Evolutionary conservation across 23 red algal species (phyloP), one percentile per base, ranked within the genome.

Genomic region (Rhodosorus marinus): DNA sequence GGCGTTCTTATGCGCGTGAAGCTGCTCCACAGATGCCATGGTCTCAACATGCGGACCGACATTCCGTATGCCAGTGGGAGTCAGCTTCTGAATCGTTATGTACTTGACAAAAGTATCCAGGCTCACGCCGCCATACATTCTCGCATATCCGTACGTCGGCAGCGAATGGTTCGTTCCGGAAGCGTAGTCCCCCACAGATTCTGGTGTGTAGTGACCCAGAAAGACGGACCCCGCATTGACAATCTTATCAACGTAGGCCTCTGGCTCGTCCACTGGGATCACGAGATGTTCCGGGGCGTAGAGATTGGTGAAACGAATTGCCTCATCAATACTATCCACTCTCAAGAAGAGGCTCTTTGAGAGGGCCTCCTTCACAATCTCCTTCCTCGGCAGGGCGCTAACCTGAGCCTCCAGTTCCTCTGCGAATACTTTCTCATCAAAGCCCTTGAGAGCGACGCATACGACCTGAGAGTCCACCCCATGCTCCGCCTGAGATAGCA

Each of bases 401-500:
- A 98, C 56, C 64, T 81, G 80, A 23, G 47, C 46, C 8, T 62
- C 67, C 5, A 98, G 69, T 29, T 71, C 90, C 17, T 27, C 34
- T 36, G 69, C 38, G 8, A 41, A 51, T 20, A 81, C 83, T 17
- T 47, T 29, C 34, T 53, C 62, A n/a, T 61, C 83, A 1, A 92
- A 53, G 3, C 19, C 60, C 6, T 20, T 29, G 5, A 52, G 70
- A n/a, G 55, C 52, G 11, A 76, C 82, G 1, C 81, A 15, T 6
- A 84, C 50, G 46, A 98, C 82, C 26, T 67, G 79, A 26, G 75
- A 49, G 5, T 74, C 90, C 67, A 80, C 55, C 56, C 82, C 90
- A 56, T 98, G 90, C 57, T 98, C 90, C 4, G 90, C 90, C 66
- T 98, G 90, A n/a, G 90, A 74, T 15, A 98, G 54, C 26, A 98